A percentile compares a stretch with the other conserved stretches of the same genome.
Evolutionary conservation across 129 eudicot genomes (phyloP).

Genomic region (Mikania micrantha): DNA sequence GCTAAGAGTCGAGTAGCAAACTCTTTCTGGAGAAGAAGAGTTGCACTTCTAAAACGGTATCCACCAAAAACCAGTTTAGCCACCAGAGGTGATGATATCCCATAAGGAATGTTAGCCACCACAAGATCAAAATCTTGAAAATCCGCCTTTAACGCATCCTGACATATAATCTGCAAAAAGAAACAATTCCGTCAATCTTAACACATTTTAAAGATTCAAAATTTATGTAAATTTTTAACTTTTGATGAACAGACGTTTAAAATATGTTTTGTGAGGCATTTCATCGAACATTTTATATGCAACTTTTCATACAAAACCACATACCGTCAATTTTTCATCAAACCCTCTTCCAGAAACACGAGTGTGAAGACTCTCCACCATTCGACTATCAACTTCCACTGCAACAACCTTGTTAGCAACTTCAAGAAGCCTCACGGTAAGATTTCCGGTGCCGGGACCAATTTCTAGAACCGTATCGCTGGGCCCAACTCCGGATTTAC

Average conservation of each 20-base stretch:
- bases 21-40: conserved; percentile 88
- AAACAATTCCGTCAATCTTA: not conserved
- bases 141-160: conserved; percentile 79
- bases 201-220: not conserved
- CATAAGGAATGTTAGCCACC: conserved; percentile 88
- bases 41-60: conserved; percentile 48
- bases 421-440: conserved; percentile 78
- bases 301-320: too few species aligned
- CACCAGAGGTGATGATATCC: conserved; percentile 78
- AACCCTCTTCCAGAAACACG: conserved; percentile 56
- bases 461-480: conserved; percentile 84
- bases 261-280: not conserved
- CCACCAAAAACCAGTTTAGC: conserved; percentile 86
- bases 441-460: conserved; percentile 98
- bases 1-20: conserved; percentile 85
- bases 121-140: conserved; percentile 83
- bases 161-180: conserved; percentile 48
- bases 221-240: not conserved
- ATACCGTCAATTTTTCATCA: conserved; percentile 51
- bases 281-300: not conserved
- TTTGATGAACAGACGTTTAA: not conserved
- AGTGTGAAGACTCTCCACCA: conserved; percentile 57
- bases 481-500: conserved; percentile 42
- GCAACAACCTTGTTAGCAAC: conserved; percentile 64
- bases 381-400: conserved; percentile 71